A percentile compares a stretch with the other conserved stretches of the same genome.
Conservation (phyloP, 768 basidiomycete species). For the Chiua virens region DNA sequence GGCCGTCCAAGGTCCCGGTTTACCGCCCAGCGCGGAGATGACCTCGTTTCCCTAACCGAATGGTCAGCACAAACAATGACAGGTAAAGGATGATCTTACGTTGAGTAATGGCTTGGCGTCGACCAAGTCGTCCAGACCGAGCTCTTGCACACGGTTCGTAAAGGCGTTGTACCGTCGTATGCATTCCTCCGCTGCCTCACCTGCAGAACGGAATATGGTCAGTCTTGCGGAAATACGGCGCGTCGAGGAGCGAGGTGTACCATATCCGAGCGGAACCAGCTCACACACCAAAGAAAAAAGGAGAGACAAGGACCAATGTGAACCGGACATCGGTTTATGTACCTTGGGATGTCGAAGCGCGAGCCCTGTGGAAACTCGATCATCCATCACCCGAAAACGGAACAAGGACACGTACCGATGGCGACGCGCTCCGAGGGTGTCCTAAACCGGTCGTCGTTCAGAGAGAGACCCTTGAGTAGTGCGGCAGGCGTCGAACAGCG, state of each 20-base stretch:
- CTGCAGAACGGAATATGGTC: slow-evolving; percentile 31
- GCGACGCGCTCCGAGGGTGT: slow-evolving; percentile 50
- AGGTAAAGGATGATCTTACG: slow-evolving; percentile 45
- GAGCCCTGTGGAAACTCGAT: slow-evolving; percentile 45
- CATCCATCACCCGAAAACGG: neutral
- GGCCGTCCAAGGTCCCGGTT: slow-evolving; percentile 71
- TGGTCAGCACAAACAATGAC: neutral
- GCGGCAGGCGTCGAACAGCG: slow-evolving; percentile 56
- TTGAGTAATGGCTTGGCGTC: slow-evolving; percentile 76
- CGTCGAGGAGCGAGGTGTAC: slow-evolving; percentile 28
- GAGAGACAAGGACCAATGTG: slow-evolving; percentile 69
- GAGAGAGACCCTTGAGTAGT: slow-evolving; percentile 36
- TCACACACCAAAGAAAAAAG: slow-evolving; percentile 78
- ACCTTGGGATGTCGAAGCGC: slow-evolving; percentile 65
- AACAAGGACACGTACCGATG: slow-evolving; percentile 46
- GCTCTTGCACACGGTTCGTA: slow-evolving; percentile 54
- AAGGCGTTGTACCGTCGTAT: slow-evolving; percentile 69
- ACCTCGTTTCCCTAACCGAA: slow-evolving; percentile 69
- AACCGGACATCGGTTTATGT: slow-evolving; percentile 60
- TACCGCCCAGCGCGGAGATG: slow-evolving; percentile 49
- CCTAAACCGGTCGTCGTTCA: slow-evolving; percentile 36
- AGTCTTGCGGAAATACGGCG: slow-evolving; percentile 13
- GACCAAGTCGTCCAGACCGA: slow-evolving; percentile 57
- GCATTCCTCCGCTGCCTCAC: slow-evolving; percentile 43
- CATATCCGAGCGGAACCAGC: slow-evolving; percentile 54